phyloP scores from a whole-genome alignment of 495 filamentous ascomycete species.

The Xylaria telfairii region DNA sequence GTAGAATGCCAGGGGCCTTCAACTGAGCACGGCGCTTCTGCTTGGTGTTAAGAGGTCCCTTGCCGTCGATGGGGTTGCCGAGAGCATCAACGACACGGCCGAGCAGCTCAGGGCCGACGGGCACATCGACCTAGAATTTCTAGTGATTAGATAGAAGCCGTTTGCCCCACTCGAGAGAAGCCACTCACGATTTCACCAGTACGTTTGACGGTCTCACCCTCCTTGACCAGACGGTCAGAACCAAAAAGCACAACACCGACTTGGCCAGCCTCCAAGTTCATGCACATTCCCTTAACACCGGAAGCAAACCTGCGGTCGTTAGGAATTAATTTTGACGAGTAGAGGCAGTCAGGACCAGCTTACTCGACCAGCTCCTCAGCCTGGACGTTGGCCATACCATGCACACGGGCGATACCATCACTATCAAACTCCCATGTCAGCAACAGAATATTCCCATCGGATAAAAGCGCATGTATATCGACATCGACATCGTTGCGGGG shows the following conservation, averaged over 20 bases:
- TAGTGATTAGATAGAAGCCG: slow-evolving; percentile 28
- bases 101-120: slow-evolving; percentile 89
- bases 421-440: slow-evolving; percentile 60
- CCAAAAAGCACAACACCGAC: slow-evolving; percentile 99
- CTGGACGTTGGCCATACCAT: slow-evolving; percentile 99
- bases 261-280: slow-evolving; percentile 99
- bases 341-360: slow-evolving; percentile 51
- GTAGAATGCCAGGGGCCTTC: slow-evolving; percentile 98
- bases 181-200: slow-evolving; percentile 95
- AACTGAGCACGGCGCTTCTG: slow-evolving; percentile 96
- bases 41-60: slow-evolving; percentile 90
- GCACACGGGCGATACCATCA: slow-evolving; percentile 99
- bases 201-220: slow-evolving; percentile 99
- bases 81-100: slow-evolving; percentile 98
- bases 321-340: slow-evolving; percentile 35
- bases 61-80: slow-evolving; percentile 98
- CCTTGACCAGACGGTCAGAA: slow-evolving; percentile 99
- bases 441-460: slow-evolving; percentile 30
- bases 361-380: slow-evolving; percentile 99
- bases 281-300: slow-evolving; percentile 99
- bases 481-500: background rate
- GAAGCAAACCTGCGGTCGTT: slow-evolving; percentile 83
- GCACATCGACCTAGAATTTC: slow-evolving; percentile 83
- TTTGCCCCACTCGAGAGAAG: slow-evolving; percentile 2
- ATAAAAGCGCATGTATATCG: background rate